phyloP scores from a whole-genome alignment of 495 filamentous ascomycete species.

The Trichoderma gamsii region DNA sequence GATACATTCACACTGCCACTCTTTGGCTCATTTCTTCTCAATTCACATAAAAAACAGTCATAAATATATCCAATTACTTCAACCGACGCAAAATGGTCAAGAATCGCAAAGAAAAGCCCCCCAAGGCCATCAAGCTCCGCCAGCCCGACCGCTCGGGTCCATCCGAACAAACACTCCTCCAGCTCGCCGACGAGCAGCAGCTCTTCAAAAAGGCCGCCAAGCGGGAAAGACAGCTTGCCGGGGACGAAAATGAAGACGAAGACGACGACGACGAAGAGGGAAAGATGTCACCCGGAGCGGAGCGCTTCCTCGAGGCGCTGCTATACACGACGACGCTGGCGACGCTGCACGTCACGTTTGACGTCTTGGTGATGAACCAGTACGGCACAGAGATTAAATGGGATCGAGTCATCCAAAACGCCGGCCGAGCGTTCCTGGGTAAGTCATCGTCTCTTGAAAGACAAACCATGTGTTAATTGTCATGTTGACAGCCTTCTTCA shows the following conservation, averaged over 20 bases:
- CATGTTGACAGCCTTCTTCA: constrained; percentile 43
- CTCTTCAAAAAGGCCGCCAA: constrained; percentile 38
- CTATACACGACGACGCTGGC: constrained; percentile 66
- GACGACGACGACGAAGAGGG: constrained; percentile 27
- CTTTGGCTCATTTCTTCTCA: neutral
- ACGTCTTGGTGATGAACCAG: constrained; percentile 87
- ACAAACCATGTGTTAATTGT: neutral
- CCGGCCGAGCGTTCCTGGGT: constrained; percentile 47
- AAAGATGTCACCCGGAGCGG: constrained; percentile 35
- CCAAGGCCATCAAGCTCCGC: constrained; percentile 47
- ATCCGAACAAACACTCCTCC: constrained; percentile 54
- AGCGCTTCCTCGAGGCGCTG: constrained; percentile 53
- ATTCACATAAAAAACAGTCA: neutral
- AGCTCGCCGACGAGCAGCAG: constrained; percentile 55
- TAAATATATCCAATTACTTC: neutral
- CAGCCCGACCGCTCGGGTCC: constrained; percentile 54
- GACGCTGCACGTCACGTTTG: constrained; percentile 80
- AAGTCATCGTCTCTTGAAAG: constrained; percentile 28
- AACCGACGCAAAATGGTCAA: constrained; percentile 32
- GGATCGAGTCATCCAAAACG: constrained; percentile 46
- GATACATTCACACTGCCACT: too few species aligned
- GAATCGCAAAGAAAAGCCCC: constrained; percentile 43
- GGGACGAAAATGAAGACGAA: constrained; percentile 31
- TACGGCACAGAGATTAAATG: constrained; percentile 67
- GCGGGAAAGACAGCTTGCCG: constrained; percentile 25